A percentile compares a stretch with the other conserved stretches of the same genome.
Conservation (phyloP, 1,139 yeast species). For the Yueomyces sp. region DNA sequence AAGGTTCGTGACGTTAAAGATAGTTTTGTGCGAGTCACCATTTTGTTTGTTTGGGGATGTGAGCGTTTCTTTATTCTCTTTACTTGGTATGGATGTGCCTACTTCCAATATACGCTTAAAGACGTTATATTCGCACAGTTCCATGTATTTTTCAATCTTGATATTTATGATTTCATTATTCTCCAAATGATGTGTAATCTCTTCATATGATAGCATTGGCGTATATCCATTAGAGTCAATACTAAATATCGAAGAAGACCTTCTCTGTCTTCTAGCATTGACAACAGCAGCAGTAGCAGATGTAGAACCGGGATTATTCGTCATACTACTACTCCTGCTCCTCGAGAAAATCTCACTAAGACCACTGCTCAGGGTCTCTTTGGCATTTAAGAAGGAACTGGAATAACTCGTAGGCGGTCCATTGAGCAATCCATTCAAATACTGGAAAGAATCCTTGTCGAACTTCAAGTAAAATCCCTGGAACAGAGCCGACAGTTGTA, state of each 20-base stretch:
- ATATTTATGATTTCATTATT: slow-evolving; percentile 15
- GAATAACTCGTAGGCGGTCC: slow-evolving; percentile 2
- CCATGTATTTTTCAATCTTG: slow-evolving; percentile 21
- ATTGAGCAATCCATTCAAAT: slow-evolving; percentile 5
- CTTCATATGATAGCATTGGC: slow-evolving; percentile 21
- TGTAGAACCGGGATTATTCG: slow-evolving; percentile 1
- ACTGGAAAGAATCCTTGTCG: slow-evolving; percentile 19
- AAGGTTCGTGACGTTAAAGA: slow-evolving; percentile 12
- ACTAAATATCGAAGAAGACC: slow-evolving; percentile 21
- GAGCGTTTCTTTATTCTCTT: neutral
- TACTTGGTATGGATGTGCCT: slow-evolving; percentile 19
- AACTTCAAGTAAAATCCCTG: slow-evolving; percentile 36
- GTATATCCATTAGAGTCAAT: slow-evolving; percentile 14
- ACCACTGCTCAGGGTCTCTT: slow-evolving; percentile 22
- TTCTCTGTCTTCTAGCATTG: slow-evolving; percentile 9
- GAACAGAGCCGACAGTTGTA: slow-evolving; percentile 39
- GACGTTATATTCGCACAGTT: slow-evolving; percentile 19
- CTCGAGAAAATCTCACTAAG: slow-evolving; percentile 24
- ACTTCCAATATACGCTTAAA: slow-evolving; percentile 19
- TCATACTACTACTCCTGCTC: slow-evolving; percentile 22
- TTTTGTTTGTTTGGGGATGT: neutral
- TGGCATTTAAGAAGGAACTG: slow-evolving; percentile 10
- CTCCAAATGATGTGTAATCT: slow-evolving; percentile 15
- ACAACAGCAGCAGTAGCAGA: slow-evolving; percentile 2
- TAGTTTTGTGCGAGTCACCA: slow-evolving; percentile 2